These are phyloP conservation scores for Aschersonia sp. DNA, from an alignment of 2,329 filamentous ascomycete species.

Conservation along the genomic window DNA sequence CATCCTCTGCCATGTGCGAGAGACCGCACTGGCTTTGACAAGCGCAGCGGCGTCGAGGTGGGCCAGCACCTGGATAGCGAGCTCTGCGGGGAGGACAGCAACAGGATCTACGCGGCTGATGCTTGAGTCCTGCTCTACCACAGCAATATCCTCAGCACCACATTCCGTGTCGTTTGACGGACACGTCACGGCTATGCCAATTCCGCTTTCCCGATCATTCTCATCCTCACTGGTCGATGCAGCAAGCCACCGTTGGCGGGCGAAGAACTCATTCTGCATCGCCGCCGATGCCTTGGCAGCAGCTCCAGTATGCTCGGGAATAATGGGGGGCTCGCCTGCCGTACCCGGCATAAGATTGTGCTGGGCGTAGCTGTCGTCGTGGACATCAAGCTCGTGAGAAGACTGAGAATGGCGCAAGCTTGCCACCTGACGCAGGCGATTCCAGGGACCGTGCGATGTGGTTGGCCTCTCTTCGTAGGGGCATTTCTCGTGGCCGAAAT, in stretches of 20 bases:
- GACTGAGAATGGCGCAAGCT: conserved; percentile 33
- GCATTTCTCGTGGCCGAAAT: conserved; percentile 14
- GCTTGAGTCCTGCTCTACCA: conserved; percentile 18
- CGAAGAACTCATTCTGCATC: conserved; percentile 38
- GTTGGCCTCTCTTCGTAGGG: conserved; percentile 19
- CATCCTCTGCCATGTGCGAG: conserved; percentile 30
- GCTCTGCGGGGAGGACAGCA: conserved; percentile 36
- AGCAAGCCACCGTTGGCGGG: conserved; percentile 26
- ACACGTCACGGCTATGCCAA: conserved; percentile 41
- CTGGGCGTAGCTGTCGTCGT: conserved; percentile 12
- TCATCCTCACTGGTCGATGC: conserved; percentile 26
- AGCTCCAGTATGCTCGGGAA: conserved; percentile 44
- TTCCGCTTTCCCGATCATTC: conserved; percentile 49
- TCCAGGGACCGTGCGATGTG: conserved; percentile 36
- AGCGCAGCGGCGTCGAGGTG: conserved; percentile 40
- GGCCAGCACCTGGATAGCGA: conserved; percentile 43
- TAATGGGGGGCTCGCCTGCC: conserved; percentile 41
- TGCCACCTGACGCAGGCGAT: conserved; percentile 34
- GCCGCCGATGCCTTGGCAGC: conserved; percentile 47
- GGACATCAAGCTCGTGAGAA: conserved; percentile 25
- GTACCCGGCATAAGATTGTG: conserved; percentile 31
- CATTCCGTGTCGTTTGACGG: conserved; percentile 23
- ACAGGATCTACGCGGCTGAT: conserved; percentile 46
- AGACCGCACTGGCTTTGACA: conserved; percentile 33
- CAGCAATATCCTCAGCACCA: conserved; percentile 14